These are phyloP conservation scores for Toxicodendron radicans DNA, from an alignment of 345 rosid species.

Conservation along the genomic window DNA sequence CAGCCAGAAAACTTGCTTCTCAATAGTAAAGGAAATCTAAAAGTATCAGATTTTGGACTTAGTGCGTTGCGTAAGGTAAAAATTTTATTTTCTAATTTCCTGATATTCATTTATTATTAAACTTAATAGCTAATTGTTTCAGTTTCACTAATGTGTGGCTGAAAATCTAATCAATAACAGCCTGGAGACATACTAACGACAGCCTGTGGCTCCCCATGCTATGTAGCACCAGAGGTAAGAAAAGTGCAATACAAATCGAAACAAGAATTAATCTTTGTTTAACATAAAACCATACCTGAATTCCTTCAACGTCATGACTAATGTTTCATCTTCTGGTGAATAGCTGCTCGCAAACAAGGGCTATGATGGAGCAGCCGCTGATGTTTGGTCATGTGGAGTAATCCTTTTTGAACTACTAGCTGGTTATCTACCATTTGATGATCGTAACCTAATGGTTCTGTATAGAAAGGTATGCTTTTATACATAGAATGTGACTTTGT, in stretches of 20 bases:
- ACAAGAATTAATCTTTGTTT: background rate
- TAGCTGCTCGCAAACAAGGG: slow-evolving; percentile 77
- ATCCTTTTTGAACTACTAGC: slow-evolving; percentile 83
- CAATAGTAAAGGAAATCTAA: slow-evolving; percentile 67
- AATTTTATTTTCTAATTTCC: background rate
- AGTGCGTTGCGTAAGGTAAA: slow-evolving; percentile 71
- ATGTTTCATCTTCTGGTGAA: slow-evolving; percentile 23
- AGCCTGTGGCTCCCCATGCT: slow-evolving; percentile 92
- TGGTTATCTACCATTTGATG: slow-evolving; percentile 75
- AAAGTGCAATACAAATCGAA: background rate
- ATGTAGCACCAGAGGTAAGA: slow-evolving; percentile 90
- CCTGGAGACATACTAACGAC: slow-evolving; percentile 81
- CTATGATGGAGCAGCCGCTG: slow-evolving; percentile 85
- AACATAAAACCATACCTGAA: slow-evolving; percentile 4
- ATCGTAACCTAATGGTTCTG: slow-evolving; percentile 61
- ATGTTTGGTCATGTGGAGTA: slow-evolving; percentile 93
- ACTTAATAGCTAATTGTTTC: background rate
- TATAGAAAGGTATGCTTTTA: slow-evolving; percentile 59
- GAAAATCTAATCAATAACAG: slow-evolving; percentile 35
- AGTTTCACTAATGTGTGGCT: slow-evolving; percentile 9
- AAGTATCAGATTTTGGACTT: slow-evolving; percentile 87
- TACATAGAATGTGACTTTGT: background rate
- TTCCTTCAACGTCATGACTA: slow-evolving; percentile 11
- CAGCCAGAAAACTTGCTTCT: slow-evolving; percentile 93
- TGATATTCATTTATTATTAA: slow-evolving; percentile 9